phyloP scores from a whole-genome alignment of 1,284 basidiomycete species.

The Peniophora sp. region DNA sequence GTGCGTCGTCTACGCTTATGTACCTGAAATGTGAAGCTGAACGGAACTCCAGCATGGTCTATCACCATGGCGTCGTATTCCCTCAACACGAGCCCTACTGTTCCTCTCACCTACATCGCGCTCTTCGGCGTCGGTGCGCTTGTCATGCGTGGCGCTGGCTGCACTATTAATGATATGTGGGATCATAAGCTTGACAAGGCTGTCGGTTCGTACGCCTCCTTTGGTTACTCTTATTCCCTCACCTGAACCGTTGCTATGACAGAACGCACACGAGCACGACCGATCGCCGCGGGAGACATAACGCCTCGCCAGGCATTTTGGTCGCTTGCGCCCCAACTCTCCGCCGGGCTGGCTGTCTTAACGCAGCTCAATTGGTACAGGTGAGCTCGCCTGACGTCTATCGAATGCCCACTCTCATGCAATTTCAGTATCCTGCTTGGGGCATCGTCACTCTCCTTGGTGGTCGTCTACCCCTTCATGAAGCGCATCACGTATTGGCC shows the following conservation, averaged over 20 bases:
- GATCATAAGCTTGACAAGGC: slow-evolving; percentile 86
- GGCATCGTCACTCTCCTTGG: slow-evolving; percentile 82
- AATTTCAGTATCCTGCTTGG: slow-evolving; percentile 77
- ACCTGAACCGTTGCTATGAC: slow-evolving; percentile 31
- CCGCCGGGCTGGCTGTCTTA: slow-evolving; percentile 81
- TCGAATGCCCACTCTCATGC: neutral
- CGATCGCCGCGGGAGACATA: slow-evolving; percentile 80
- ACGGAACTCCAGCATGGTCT: slow-evolving; percentile 69
- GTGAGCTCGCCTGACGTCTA: slow-evolving; percentile 31
- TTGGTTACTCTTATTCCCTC: neutral
- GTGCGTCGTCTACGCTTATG: slow-evolving; percentile 37
- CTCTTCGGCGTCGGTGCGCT: slow-evolving; percentile 89
- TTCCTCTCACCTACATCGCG: slow-evolving; percentile 67
- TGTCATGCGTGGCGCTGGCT: slow-evolving; percentile 97
- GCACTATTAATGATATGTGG: slow-evolving; percentile 99
- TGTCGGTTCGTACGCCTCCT: slow-evolving; percentile 62
- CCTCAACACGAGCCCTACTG: slow-evolving; percentile 52
- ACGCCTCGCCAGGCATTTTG: slow-evolving; percentile 69
- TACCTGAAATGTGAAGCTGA: neutral
- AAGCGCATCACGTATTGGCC: slow-evolving; percentile 97
- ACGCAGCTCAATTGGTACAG: slow-evolving; percentile 94
- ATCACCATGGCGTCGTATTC: slow-evolving; percentile 92
- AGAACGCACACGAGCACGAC: slow-evolving; percentile 61
- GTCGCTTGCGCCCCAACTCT: slow-evolving; percentile 82
- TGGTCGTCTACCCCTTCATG: slow-evolving; percentile 93